Evolutionary conservation across 2,329 filamentous ascomycete species (phyloP).

Genomic region (Calonectria crousiana): DNA sequence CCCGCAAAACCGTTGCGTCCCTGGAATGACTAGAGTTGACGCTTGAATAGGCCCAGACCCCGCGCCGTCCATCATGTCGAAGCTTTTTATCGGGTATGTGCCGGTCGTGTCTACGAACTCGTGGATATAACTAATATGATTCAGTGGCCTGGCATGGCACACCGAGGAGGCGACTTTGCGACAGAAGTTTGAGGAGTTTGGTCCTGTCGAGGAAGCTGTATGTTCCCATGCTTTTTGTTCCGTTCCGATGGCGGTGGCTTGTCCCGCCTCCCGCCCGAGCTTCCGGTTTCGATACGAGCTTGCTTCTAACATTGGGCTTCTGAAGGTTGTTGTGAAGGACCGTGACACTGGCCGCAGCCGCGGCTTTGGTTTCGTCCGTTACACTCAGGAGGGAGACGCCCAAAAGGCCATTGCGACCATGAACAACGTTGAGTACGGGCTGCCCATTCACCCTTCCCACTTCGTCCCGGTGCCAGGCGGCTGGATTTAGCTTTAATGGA

Average conservation of each 20-base stretch:
- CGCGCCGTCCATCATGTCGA: slow-evolving; percentile 75
- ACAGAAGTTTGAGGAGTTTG: slow-evolving; percentile 93
- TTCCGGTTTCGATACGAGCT: slow-evolving; percentile 4
- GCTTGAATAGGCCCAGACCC: slow-evolving; percentile 27
- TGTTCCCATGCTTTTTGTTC: slow-evolving; percentile 56
- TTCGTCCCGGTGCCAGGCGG: slow-evolving; percentile 21
- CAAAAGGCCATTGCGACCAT: slow-evolving; percentile 81
- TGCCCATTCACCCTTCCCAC: slow-evolving; percentile 36
- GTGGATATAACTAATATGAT: slow-evolving; percentile 36
- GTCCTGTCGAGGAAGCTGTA: slow-evolving; percentile 94
- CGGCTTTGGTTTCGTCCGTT: slow-evolving; percentile 97
- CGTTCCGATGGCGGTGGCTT: slow-evolving; percentile 28
- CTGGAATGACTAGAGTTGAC: slow-evolving; percentile 27
- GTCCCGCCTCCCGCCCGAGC: neutral
- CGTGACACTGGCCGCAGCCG: slow-evolving; percentile 96
- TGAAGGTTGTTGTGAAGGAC: slow-evolving; percentile 95
- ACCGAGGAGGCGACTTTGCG: slow-evolving; percentile 90
- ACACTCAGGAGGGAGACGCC: slow-evolving; percentile 80
- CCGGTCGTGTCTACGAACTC: slow-evolving; percentile 6
- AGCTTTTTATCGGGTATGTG: slow-evolving; percentile 93
- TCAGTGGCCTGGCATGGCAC: slow-evolving; percentile 96
- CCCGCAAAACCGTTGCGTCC: slow-evolving; percentile 15
- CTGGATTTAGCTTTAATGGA: neutral
- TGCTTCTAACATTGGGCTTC: slow-evolving; percentile 34
- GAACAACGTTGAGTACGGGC: slow-evolving; percentile 89